Base-by-base conservation (phyloP, 2,329 filamentous ascomycete species). In the Chaetomium globosum region DNA sequence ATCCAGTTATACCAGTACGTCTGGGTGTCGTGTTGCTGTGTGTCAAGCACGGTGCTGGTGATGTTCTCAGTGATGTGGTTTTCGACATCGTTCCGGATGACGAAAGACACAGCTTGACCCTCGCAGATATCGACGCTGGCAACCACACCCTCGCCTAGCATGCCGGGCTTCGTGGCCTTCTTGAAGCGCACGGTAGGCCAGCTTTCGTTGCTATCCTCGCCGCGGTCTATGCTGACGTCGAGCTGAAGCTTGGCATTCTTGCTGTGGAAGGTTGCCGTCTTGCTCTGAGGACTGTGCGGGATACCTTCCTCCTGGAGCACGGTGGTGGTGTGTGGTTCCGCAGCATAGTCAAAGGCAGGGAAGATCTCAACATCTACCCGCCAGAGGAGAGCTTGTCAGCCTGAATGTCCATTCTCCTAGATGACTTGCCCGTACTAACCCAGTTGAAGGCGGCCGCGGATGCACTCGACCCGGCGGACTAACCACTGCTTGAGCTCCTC, bases 1-100 rank as follows among this genome's bases (percentile, higher is more conserved):
- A 92, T 89, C 86, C 89, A 93, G 70, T 87, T 86, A 70, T 83
- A 87, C 90, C 90, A 93, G 75, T 85, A 93, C 9, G 79, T 81
- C 71, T 89, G 88, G 0, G 89, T 93, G 67, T 87, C 86, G 67
- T 88, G 83, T 74, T 92, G 89, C 71, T 90, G 81, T 4, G 76
- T 75, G 72, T 89, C 82, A 12, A 92, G 75, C 39, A 88, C 78
- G 0, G 80, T 73, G 1, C 81, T 85, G 4, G 86, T 87, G 68
- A 90, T 85, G 60, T 82, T 76, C 36, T 80, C 77, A 0, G 86
- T 86, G 43, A 85, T 80, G 70, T 89, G 84, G 26, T 85, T 77
- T 0, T 81, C 78, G 5, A 84, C 78, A 65, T 89, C 86, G 68
- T 88, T 85, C 43, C 89, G 84, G 33, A 92, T 77, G 31, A 92